Percentiles rank a stretch among this genome's conserved stretches.
Conservation (phyloP, 2,329 filamentous ascomycete species). For the Dactylellina parvicollis region DNA sequence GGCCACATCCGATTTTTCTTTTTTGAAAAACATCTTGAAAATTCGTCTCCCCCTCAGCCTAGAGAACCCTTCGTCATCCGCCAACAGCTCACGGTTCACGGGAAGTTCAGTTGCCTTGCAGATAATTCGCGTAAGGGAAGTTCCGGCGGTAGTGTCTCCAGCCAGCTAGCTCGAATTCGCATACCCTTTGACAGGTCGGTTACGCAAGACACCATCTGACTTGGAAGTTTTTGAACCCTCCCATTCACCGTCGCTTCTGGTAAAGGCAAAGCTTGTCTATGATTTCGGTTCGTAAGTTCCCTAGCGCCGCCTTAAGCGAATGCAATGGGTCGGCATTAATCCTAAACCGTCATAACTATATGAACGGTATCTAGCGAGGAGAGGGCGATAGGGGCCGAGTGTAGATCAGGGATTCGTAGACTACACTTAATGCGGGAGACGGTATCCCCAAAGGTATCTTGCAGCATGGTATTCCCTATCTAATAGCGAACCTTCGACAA, state of each 20-base stretch:
- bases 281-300: conserved; percentile 2
- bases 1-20: not conserved
- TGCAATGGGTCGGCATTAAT: not conserved
- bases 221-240: not conserved
- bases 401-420: not conserved
- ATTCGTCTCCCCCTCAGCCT: no score
- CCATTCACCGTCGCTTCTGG: conserved; percentile 1
- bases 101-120: no score
- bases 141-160: not conserved
- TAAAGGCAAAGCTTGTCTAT: conserved; percentile 28
- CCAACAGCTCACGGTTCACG: no score
- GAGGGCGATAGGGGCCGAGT: not conserved
- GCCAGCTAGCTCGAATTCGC: not conserved
- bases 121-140: not conserved
- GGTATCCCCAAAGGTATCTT: not conserved
- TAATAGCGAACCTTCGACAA: not conserved
- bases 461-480: not conserved
- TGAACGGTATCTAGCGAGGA: not conserved
- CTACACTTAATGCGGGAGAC: conserved; percentile 5
- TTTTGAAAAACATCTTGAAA: not conserved
- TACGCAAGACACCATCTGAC: conserved; percentile 2
- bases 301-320: not conserved
- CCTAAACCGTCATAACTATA: not conserved
- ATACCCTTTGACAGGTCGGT: conserved; percentile 25
- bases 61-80: no score